Conservation (phyloP, 257 asterid genomes). For the Schizonepeta tenuifolia region DNA sequence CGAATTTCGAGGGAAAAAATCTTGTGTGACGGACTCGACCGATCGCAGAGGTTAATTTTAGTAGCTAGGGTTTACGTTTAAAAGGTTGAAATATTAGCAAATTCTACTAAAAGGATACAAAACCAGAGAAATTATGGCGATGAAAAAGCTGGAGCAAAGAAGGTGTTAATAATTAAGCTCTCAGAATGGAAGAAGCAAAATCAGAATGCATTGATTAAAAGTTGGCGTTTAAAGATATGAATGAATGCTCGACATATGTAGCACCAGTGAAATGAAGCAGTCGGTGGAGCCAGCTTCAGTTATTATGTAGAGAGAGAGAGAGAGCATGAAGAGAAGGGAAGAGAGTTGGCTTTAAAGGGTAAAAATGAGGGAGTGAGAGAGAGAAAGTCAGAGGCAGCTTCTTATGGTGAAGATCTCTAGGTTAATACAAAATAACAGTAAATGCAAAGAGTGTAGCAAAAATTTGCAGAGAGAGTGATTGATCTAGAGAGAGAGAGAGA, state of each 20-base stretch:
- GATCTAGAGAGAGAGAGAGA: not conserved
- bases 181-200: conserved; percentile 19
- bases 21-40: no score
- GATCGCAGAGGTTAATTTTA: no score
- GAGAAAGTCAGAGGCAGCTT: conserved; percentile 62
- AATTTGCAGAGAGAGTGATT: conserved; percentile 15
- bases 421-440: conserved; percentile 16
- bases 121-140: conserved; percentile 17
- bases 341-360: conserved; percentile 27
- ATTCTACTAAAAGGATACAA: conserved; percentile 35
- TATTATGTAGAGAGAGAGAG: conserved; percentile 28
- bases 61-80: no score
- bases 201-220: conserved; percentile 37
- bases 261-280: conserved; percentile 27
- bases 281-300: conserved; percentile 36
- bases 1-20: no score
- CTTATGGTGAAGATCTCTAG: conserved; percentile 82
- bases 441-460: not conserved
- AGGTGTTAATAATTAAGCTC: not conserved
- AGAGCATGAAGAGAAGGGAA: conserved; percentile 13
- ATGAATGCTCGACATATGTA: conserved; percentile 28
- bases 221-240: conserved; percentile 23
- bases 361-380: not conserved
- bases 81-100: not conserved
- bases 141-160: conserved; percentile 18